A percentile compares a stretch with the other conserved stretches of the same genome.
These are phyloP conservation scores for Tylopilus felleus DNA, from an alignment of 768 basidiomycete species.

Conservation along the genomic window DNA sequence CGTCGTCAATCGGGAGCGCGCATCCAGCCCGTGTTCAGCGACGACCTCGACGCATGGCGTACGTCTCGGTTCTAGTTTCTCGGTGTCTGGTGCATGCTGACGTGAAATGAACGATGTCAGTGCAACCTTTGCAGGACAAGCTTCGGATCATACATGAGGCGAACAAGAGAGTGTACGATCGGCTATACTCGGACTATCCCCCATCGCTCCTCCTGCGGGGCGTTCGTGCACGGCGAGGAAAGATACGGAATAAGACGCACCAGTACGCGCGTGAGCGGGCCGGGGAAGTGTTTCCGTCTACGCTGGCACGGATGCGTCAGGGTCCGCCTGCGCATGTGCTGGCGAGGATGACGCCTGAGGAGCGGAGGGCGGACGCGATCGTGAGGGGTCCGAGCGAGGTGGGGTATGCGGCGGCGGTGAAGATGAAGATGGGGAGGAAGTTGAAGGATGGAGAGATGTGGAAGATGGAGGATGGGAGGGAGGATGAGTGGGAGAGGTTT, in stretches of 20 bases:
- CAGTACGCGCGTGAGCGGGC: slow-evolving; percentile 57
- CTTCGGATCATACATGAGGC: slow-evolving; percentile 31
- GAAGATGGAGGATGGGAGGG: slow-evolving; percentile 33
- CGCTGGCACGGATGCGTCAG: slow-evolving; percentile 44
- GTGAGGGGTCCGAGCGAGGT: slow-evolving; percentile 54
- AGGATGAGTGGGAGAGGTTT: slow-evolving; percentile 25
- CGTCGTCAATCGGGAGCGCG: slow-evolving; percentile 16
- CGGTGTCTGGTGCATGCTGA: background rate
- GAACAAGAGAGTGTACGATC: slow-evolving; percentile 40
- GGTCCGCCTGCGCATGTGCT: slow-evolving; percentile 66
- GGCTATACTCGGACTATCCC: slow-evolving; percentile 43
- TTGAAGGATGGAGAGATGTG: slow-evolving; percentile 35
- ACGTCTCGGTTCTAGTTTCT: background rate
- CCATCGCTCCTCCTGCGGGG: slow-evolving; percentile 48
- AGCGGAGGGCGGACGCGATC: slow-evolving; percentile 48
- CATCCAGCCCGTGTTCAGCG: slow-evolving; percentile 27
- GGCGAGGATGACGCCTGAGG: slow-evolving; percentile 45
- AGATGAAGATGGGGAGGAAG: slow-evolving; percentile 52
- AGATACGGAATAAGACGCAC: slow-evolving; percentile 61
- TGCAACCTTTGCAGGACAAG: slow-evolving; percentile 34
- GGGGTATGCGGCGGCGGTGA: slow-evolving; percentile 69
- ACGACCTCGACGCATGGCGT: slow-evolving; percentile 20
- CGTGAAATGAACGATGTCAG: slow-evolving; percentile 24
- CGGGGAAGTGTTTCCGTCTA: slow-evolving; percentile 56
- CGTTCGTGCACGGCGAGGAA: slow-evolving; percentile 55